Conservation (phyloP, 2,329 filamentous ascomycete species). For the Aureobasidium sp. region DNA sequence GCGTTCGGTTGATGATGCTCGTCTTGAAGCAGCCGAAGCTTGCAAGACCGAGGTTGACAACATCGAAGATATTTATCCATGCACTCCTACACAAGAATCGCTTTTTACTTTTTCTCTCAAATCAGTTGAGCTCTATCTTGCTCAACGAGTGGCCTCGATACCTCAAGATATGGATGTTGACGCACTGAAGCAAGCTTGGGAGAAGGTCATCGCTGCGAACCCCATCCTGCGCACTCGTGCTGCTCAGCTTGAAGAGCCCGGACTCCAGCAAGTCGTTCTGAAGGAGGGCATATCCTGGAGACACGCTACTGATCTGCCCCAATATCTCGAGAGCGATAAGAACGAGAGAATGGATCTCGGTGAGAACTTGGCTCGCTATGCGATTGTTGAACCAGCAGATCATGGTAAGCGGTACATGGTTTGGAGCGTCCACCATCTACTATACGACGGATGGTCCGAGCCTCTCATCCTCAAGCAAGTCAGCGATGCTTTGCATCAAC, state of each 20-base stretch:
- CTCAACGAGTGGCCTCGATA: conserved; percentile 40
- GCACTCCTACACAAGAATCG: conserved; percentile 46
- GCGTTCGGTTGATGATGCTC: conserved; percentile 30
- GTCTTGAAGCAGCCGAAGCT: conserved; percentile 40
- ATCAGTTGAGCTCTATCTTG: conserved; percentile 41
- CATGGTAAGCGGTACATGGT: conserved; percentile 29
- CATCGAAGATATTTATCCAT: conserved; percentile 47
- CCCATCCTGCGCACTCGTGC: conserved; percentile 44
- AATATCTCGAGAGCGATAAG: conserved; percentile 40
- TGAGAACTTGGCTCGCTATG: conserved; percentile 41
- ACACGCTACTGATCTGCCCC: conserved; percentile 30
- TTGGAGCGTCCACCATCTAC: conserved; percentile 42
- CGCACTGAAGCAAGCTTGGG: conserved; percentile 41
- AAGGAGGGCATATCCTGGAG: conserved; percentile 36
- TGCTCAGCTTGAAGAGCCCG: conserved; percentile 13
- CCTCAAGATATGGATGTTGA: conserved; percentile 34
- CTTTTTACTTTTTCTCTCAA: conserved; percentile 42
- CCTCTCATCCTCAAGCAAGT: conserved; percentile 39
- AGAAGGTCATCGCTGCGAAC: conserved; percentile 33
- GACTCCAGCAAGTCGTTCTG: conserved; percentile 28
- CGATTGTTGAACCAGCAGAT: conserved; percentile 31
- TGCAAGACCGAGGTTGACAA: conserved; percentile 30
- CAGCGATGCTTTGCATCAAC: conserved; percentile 15
- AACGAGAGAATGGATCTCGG: conserved; percentile 44
- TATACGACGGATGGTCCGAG: conserved; percentile 46